These are phyloP conservation scores for Amoebophrya sp. DNA, from an alignment of 169 alveolate genomes.

Conservation along the genomic window DNA sequence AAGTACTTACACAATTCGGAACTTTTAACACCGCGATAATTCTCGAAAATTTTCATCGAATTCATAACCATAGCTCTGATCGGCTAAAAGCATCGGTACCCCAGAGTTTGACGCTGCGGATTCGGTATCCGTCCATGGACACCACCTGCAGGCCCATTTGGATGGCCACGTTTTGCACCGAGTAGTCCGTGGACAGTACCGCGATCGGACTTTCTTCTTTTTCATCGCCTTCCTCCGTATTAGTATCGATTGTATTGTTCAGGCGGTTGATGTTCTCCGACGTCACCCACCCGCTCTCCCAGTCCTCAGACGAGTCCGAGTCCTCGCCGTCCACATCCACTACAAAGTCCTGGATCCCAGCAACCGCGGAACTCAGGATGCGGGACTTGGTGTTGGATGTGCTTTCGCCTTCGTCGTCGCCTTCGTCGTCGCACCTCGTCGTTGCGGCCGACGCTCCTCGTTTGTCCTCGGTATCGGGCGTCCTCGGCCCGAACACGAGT, in stretches of 20 bases:
- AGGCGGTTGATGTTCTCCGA: slow-evolving; percentile 43
- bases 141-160: slow-evolving; percentile 52
- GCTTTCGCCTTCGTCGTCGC: slow-evolving; percentile 21
- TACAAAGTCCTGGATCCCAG: background rate
- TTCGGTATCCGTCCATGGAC: slow-evolving; percentile 30
- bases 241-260: background rate
- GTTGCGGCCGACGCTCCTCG: too few relatives aligned
- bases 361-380: background rate
- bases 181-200: slow-evolving; percentile 52
- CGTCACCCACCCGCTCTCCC: slow-evolving; percentile 50
- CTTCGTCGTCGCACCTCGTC: slow-evolving; percentile 22
- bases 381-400: background rate
- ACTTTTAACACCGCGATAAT: too few relatives aligned
- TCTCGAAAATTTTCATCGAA: too few relatives aligned
- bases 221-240: background rate
- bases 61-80: too few relatives aligned
- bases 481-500: too few relatives aligned
- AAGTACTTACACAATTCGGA: too few relatives aligned
- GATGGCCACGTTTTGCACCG: slow-evolving; percentile 54
- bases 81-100: too few relatives aligned
- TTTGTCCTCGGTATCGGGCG: too few relatives aligned
- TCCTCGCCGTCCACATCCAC: background rate
- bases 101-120: slow-evolving; percentile 34
- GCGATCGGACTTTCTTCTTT: slow-evolving; percentile 32
- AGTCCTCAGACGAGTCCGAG: background rate